Evolutionary conservation across 140 eudicot species (phyloP).

Genomic region (Ambrosia hybrid): DNA sequence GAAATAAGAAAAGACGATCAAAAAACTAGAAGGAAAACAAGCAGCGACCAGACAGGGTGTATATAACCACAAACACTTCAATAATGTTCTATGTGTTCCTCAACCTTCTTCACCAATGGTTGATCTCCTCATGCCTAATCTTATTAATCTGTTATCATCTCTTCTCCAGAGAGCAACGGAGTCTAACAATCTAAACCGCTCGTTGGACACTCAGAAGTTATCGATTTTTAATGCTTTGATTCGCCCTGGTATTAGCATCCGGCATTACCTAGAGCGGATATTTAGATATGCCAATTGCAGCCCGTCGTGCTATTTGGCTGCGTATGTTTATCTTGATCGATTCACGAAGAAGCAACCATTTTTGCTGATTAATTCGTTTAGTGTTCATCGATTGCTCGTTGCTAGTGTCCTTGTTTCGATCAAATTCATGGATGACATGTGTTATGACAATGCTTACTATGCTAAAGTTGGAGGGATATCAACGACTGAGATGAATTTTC

Average conservation of each 20-base stretch:
- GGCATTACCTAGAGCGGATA: conserved; percentile 57
- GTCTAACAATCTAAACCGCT: conserved; percentile 39
- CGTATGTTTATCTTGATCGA: conserved; percentile 64
- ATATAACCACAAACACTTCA: background rate
- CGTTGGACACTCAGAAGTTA: conserved; percentile 30
- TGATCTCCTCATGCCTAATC: conserved; percentile 43
- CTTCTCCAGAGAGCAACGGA: conserved; percentile 52
- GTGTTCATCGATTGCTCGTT: conserved; percentile 66
- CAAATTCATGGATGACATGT: conserved; percentile 80
- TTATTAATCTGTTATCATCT: conserved; percentile 46
- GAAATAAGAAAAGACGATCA: too few species aligned
- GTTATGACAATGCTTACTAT: conserved; percentile 60
- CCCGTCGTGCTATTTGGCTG: conserved; percentile 57
- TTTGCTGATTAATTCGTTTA: conserved; percentile 54
- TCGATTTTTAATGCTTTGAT: conserved; percentile 50
- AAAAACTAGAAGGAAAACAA: too few species aligned
- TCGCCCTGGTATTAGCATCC: conserved; percentile 50
- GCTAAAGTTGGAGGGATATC: conserved; percentile 66
- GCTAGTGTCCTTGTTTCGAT: conserved; percentile 66
- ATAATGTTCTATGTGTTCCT: background rate
- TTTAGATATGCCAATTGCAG: conserved; percentile 72
- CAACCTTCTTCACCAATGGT: background rate
- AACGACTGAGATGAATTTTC: conserved; percentile 58
- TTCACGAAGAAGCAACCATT: conserved; percentile 53
- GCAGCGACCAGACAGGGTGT: too few species aligned